Evolutionary conservation across 306 rosid species (phyloP), one percentile per base, ranked within the genome.

Genomic region (Lathyrus sativus): DNA sequence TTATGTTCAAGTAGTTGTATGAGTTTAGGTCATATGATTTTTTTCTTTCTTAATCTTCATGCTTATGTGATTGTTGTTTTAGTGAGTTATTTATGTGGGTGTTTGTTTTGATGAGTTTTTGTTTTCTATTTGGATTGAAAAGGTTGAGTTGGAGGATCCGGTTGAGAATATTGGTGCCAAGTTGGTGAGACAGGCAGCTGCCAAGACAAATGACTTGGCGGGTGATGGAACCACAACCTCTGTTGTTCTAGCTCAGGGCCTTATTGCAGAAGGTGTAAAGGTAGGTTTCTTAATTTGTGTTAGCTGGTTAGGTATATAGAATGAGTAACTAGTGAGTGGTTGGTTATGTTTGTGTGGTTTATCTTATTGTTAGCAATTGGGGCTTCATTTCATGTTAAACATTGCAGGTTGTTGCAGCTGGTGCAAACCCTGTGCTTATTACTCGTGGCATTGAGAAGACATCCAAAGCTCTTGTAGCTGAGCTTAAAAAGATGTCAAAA

Each of bases 101-200:
- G 7, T 49, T 11, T 68, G 2, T 54, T 7, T 13, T 50, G 35
- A 17, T 73, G 4, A 4, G 9, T 15, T 35, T 15, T 57, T 35
- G 11, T 57, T 29, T 39, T 62, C 45, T 38, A 10, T 55, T 58
- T 65, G 19, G 45, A 9, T 48, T 70, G 22, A 7, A 63, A 61
- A 93, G 99, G 99, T 93, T 76, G 99, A 91, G 70, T 85, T 95
- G 86, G 99, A 95, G 82, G 99, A 95, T 71, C 99, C 99, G 0
- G 99, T 95, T 51, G 99, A 95, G 86, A 95, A 95, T 80, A 95
- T 95, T 69, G 99, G 99, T 69, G 99, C 99, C 44, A 95, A 95
- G 82, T 70, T 95, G 78, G 99, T 95, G 75, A 87, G 99, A 70
- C 99, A 95, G 76, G 99, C 99, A 0, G 99, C 99, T 59, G 92